These are phyloP conservation scores for Musa itinerans DNA, from an alignment of 176 grass and related monocot genomes.

Conservation along the genomic window DNA sequence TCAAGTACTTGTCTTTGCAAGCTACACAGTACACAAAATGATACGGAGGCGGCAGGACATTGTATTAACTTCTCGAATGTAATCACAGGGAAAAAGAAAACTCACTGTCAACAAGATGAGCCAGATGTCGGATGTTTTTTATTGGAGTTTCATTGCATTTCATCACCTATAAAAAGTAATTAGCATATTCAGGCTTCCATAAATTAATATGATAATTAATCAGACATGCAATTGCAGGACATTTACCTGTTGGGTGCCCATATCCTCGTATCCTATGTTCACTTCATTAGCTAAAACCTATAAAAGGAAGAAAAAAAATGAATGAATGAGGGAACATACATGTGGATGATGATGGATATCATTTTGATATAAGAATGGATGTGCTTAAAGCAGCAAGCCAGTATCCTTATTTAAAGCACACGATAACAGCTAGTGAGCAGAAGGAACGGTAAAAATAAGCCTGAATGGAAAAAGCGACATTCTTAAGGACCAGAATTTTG, in stretches of 20 bases:
- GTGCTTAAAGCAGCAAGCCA: neutral
- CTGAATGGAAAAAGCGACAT: too few relatives aligned
- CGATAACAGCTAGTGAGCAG: too few relatives aligned
- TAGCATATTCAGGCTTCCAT: slow-evolving; percentile 18
- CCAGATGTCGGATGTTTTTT: slow-evolving; percentile 95
- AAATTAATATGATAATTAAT: neutral
- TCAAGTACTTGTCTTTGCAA: slow-evolving; percentile 86
- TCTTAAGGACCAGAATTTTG: neutral
- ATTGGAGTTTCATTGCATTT: slow-evolving; percentile 73
- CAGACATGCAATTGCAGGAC: neutral
- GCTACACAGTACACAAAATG: slow-evolving; percentile 29
- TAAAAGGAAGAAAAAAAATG: neutral
- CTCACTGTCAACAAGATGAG: slow-evolving; percentile 91
- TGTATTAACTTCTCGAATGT: neutral
- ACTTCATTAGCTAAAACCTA: slow-evolving; percentile 44
- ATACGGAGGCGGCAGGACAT: neutral
- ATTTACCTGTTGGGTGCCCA: slow-evolving; percentile 87
- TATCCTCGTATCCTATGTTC: slow-evolving; percentile 87
- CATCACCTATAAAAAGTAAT: slow-evolving; percentile 41
- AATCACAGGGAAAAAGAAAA: slow-evolving; percentile 3
- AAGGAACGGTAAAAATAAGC: too few relatives aligned
- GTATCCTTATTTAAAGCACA: too few relatives aligned
- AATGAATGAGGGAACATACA: neutral
- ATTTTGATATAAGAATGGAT: neutral
- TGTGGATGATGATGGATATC: neutral